A percentile compares a stretch with the other conserved stretches of the same genome.
phyloP scores from a whole-genome alignment of 306 rosid species.

The Canavalia gladiata region DNA sequence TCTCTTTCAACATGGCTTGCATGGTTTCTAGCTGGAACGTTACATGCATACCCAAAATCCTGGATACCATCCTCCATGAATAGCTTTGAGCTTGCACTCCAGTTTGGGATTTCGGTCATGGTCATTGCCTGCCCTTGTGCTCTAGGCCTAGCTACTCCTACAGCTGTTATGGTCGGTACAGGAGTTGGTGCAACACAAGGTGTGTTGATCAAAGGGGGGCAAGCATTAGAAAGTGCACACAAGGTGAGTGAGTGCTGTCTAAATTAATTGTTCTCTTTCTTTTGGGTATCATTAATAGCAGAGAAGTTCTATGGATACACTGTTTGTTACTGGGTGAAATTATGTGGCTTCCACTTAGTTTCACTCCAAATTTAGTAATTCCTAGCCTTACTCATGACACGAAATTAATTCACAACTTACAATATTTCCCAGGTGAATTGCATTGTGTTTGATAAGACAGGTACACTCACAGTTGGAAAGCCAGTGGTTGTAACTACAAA shows the following conservation, averaged over 20 bases:
- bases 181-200: slow-evolving; percentile 96
- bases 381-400: not conserved
- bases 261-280: not conserved
- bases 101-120: slow-evolving; percentile 92
- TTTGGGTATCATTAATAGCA: not conserved
- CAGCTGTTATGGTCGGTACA: slow-evolving; percentile 94
- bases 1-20: slow-evolving; percentile 78
- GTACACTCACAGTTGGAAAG: slow-evolving; percentile 89
- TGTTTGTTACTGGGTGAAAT: not conserved
- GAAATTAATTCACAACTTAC: not conserved
- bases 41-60: slow-evolving; percentile 70
- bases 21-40: slow-evolving; percentile 80
- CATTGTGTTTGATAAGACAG: slow-evolving; percentile 93
- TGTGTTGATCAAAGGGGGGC: slow-evolving; percentile 90
- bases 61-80: slow-evolving; percentile 83
- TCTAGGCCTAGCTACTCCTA: slow-evolving; percentile 90
- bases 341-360: not conserved
- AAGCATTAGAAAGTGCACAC: slow-evolving; percentile 83
- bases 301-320: not conserved
- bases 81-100: slow-evolving; percentile 88
- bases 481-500: slow-evolving; percentile 74
- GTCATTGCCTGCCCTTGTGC: slow-evolving; percentile 99
- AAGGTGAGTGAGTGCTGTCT: slow-evolving; percentile 59
- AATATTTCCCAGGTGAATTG: slow-evolving; percentile 68
- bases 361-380: not conserved